These are phyloP conservation scores for Penicillium robsamsonii DNA, from an alignment of 495 filamentous ascomycete genomes.

Conservation along the genomic window DNA sequence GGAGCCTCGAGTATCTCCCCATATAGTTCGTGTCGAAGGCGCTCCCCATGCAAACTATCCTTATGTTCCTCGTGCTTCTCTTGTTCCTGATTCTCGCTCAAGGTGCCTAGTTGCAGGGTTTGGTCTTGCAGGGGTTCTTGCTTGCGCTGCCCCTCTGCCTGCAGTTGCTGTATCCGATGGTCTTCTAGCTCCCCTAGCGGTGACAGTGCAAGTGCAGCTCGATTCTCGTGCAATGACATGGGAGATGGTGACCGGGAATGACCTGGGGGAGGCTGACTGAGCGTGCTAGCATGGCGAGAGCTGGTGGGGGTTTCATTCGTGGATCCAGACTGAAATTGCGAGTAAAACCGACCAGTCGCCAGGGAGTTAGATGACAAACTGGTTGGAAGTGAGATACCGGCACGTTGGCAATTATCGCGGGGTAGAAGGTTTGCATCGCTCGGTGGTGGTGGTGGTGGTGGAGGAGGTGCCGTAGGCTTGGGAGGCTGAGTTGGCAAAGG, in stretches of 20 bases:
- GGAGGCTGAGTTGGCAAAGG: conserved; percentile 9
- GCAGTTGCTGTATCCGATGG: neutral
- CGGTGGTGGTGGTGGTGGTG: conserved; percentile 2
- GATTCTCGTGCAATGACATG: neutral
- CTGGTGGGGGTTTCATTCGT: conserved; percentile 5
- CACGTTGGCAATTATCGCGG: conserved; percentile 10
- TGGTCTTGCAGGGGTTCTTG: neutral
- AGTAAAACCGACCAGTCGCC: conserved; percentile 23
- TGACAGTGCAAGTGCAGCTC: neutral
- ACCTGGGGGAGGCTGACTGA: conserved; percentile 16
- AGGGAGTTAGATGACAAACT: conserved; percentile 11
- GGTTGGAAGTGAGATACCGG: conserved; percentile 16
- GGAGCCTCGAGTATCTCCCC: neutral
- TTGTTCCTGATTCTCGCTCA: conserved; percentile 5
- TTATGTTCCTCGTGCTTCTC: conserved; percentile 6
- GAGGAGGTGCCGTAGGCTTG: conserved; percentile 6
- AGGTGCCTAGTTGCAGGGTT: neutral
- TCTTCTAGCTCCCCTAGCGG: conserved; percentile 2
- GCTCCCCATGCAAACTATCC: neutral
- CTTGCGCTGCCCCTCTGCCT: neutral
- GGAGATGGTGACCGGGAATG: conserved; percentile 15
- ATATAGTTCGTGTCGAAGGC: neutral
- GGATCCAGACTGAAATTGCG: conserved; percentile 10
- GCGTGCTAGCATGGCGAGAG: conserved; percentile 11
- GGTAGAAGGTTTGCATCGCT: neutral